Evolutionary conservation across 1,284 basidiomycete genomes (phyloP), one percentile per base, ranked within the genome.

Genomic region (Cutaneotrichosporon sp.): DNA sequence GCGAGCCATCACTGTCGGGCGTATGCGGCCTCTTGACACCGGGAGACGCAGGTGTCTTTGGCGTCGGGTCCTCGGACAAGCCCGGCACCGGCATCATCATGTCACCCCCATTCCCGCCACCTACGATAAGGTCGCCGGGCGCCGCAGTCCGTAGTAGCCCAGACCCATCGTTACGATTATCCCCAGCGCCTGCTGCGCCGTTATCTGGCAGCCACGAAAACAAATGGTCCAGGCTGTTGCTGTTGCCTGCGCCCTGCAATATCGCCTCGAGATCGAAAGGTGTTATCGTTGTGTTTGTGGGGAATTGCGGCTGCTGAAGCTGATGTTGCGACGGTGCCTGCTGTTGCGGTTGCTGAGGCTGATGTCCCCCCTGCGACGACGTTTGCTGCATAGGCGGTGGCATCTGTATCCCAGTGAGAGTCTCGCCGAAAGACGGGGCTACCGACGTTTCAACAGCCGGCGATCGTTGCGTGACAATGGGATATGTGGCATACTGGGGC

Each of bases 231-330:
- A 69, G 64, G 35, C 62, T 58, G 34, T 60, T 47, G 43, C 9
- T 35, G 33, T 18, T 30, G 22, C 26, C 26, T 8, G 43, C 43
- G 34, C 52, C 57, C 47, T 66, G 63, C 34, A 70, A 55, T 58
- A 73, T 66, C 9, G 68, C 66, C 53, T 73, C 68, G 22, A 73
- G 64, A 48, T 73, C 71, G 51, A 71, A 70, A 3, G 66, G 62
- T 5, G 65, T 68, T 56, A 70, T 62, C 14, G 63, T 33, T 33
- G 34, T 45, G 30, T 41, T 22, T 26, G 22, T 46, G 22, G 37
- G 17, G 39, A 41, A 42, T 30, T 40, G 46, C 21, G 39, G 36
- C 9, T 39, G 46, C 22, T 40, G 45, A 13, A 37, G 26, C 42
- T 44, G 43, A 17, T 34, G 33, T 14, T 21, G 43, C 22, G 41